Base-by-base conservation (phyloP, 768 basidiomycete species). In the Nidula microcarpa region DNA sequence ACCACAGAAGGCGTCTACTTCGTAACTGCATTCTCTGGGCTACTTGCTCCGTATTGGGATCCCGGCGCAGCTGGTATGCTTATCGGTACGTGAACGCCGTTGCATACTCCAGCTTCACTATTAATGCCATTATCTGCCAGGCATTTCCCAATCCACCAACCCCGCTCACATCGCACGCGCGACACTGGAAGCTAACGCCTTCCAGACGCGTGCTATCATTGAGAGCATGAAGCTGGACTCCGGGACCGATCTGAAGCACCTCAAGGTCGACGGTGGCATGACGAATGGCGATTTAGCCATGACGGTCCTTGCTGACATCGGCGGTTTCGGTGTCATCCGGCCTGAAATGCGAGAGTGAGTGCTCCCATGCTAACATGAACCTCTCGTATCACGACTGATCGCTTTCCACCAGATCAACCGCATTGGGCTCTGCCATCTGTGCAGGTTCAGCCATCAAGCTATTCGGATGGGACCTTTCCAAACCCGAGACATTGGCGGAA, bases 211-310 rank as follows among this genome's bases (percentile, higher is more conserved):
- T 53, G 97, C 93, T 6, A 91, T 99, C 60, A 80, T 98, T 47
- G 94, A 98, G 67, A 89, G 91, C 63, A 99, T 99, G 89, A 87
- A 90, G 66, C 73, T 89, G 51, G 96, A 99, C 71, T 88, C 91
- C n/a, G 80, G 80, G 13, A 75, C 77, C 4, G 85, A 89, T 46
- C 78, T 97, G 51, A 86, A 87, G 63, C 80, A 89, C 60, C 84
- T 99, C 57, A 95, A 89, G 67, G 96, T 99, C 35, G 97, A 98
- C 67, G 97, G 97, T n/a, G 94, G 94, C 13, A 95, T 97, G 89
- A 97, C 94, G 9, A 96, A 95, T 58, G 91, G 91, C 34, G 92
- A 96, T 63, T 68, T 90, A 32, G 90, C 87, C 53, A 92, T 96
- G 94, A 76, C 81, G 61, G 74, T 95, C 46, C 78, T 95, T 55